phyloP scores from a whole-genome alignment of 2,329 filamentous ascomycete genomes.

The Amylocarpus encephaloides region DNA sequence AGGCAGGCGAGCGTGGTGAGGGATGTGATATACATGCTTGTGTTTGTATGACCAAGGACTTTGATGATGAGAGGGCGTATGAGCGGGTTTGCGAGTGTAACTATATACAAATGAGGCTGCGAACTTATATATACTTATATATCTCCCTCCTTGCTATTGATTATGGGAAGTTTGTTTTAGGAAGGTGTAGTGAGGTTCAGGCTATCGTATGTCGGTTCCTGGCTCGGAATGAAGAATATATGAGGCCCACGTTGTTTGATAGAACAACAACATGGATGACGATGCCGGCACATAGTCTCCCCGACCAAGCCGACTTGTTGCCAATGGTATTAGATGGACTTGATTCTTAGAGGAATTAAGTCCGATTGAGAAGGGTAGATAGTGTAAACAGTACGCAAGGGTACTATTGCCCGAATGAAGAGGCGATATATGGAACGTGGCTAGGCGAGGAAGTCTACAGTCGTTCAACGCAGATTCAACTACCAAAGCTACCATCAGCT shows the following conservation, averaged over 20 bases:
- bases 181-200: not conserved
- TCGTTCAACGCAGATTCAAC: too few relatives aligned
- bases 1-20: conserved; percentile 6
- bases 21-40: conserved; percentile 4
- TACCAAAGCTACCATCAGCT: not conserved
- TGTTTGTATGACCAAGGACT: not conserved
- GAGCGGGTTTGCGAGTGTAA: not conserved
- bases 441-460: too few relatives aligned
- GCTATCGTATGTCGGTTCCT: not conserved
- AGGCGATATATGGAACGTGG: not conserved
- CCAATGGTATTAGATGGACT: too few relatives aligned
- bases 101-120: not conserved
- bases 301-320: too few relatives aligned
- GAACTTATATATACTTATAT: not conserved
- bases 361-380: too few relatives aligned
- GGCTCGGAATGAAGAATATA: not conserved
- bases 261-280: not conserved
- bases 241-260: not conserved
- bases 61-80: not conserved
- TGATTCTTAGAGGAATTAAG: too few relatives aligned
- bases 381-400: not conserved
- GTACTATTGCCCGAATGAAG: not conserved
- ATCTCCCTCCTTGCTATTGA: not conserved
- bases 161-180: not conserved
- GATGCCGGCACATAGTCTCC: too few relatives aligned